These are phyloP conservation scores for Pterocarpus santalinus DNA, from an alignment of 306 rosid species.

Conservation along the genomic window DNA sequence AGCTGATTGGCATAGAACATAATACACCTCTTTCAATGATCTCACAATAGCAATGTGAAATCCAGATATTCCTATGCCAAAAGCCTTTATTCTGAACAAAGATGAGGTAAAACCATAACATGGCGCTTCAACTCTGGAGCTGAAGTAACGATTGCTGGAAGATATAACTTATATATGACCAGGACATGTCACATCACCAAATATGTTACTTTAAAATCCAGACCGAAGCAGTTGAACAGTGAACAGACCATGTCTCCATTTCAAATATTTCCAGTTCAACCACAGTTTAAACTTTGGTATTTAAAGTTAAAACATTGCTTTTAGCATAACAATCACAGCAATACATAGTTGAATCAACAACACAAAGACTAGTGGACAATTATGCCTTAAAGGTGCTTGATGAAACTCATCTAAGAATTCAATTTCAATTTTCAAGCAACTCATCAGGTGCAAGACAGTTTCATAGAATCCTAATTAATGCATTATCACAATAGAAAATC, in stretches of 20 bases:
- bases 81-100: constrained; percentile 13
- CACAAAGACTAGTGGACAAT: background rate
- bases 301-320: too few relatives aligned
- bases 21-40: constrained; percentile 38
- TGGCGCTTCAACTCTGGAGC: constrained; percentile 17
- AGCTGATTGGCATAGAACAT: constrained; percentile 38
- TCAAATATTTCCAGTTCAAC: too few relatives aligned
- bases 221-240: too few relatives aligned
- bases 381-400: background rate
- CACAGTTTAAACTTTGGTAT: too few relatives aligned
- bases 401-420: constrained; percentile 15
- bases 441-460: background rate
- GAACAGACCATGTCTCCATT: too few relatives aligned
- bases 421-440: constrained; percentile 14
- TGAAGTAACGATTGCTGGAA: background rate
- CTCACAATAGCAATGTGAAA: constrained; percentile 13
- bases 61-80: constrained; percentile 15
- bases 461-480: background rate
- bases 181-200: background rate
- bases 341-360: constrained; percentile 12
- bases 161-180: constrained; percentile 2
- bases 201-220: background rate
- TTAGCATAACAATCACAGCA: background rate
- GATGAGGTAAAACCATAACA: constrained; percentile 27
- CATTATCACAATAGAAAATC: background rate